Percentiles rank a stretch among this genome's conserved stretches.
phyloP scores from a whole-genome alignment of 345 rosid genomes.

The Lagerstroemia speciosa region DNA sequence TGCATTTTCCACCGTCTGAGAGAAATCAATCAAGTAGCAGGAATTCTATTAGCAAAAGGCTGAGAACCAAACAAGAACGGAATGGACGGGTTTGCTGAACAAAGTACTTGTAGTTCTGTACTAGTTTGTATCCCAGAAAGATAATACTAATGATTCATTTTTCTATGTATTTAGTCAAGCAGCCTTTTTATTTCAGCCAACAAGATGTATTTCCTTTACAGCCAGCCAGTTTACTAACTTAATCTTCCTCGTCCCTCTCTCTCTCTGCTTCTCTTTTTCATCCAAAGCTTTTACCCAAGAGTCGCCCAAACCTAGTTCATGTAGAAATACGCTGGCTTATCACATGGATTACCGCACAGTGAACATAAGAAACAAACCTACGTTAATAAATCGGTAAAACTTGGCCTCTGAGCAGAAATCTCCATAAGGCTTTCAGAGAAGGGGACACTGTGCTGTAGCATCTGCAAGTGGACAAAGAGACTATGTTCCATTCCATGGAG shows the following conservation, averaged over 20 bases:
- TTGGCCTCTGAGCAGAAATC: background rate
- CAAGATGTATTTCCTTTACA: background rate
- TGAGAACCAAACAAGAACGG: background rate
- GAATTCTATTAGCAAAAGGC: background rate
- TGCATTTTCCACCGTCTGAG: constrained; percentile 92
- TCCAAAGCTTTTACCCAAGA: background rate
- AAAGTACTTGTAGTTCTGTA: background rate
- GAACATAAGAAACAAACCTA: background rate
- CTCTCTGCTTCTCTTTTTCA: background rate
- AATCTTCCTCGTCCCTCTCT: background rate
- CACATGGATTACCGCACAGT: background rate
- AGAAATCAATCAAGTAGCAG: constrained; percentile 2
- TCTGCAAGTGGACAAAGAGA: background rate
- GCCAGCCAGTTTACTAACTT: background rate
- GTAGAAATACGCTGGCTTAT: background rate
- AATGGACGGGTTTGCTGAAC: background rate
- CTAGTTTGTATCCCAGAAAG: background rate
- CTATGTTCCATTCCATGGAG: background rate
- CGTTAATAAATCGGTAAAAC: too few species aligned
- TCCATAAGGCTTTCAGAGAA: background rate
- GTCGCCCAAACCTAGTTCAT: background rate
- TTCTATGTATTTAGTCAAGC: background rate
- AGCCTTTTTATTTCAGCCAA: background rate
- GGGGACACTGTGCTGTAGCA: background rate
- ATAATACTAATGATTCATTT: too few species aligned